These are phyloP conservation scores for Spongiforma sp. DNA, from an alignment of 1,284 basidiomycete genomes.

Conservation along the genomic window DNA sequence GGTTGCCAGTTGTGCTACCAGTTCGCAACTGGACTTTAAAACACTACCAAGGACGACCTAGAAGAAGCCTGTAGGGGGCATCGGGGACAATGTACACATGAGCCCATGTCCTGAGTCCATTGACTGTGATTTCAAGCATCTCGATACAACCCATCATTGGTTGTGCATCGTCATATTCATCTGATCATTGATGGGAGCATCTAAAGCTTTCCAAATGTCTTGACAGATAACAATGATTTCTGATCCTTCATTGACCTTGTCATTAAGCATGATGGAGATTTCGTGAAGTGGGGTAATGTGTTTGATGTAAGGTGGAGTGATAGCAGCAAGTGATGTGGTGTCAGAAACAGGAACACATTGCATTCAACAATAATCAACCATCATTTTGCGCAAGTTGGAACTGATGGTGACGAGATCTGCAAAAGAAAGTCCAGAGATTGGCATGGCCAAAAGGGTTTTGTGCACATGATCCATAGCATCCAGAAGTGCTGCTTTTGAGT, in stretches of 20 bases:
- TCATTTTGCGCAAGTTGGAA: conserved; percentile 12
- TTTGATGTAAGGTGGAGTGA: background rate
- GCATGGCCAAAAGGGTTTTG: conserved; percentile 6
- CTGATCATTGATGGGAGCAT: background rate
- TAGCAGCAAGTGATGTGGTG: background rate
- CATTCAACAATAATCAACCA: conserved; percentile 14
- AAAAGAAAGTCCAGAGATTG: conserved; percentile 13
- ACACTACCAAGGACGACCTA: conserved; percentile 22
- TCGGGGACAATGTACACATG: conserved; percentile 27
- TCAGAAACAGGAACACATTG: background rate
- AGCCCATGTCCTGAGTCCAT: conserved; percentile 20
- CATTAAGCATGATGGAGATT: conserved; percentile 2
- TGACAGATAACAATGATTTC: conserved; percentile 10
- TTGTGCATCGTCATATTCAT: conserved; percentile 20
- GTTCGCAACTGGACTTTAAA: no score
- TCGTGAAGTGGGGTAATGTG: conserved; percentile 2
- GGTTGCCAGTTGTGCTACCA: no score
- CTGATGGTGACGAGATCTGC: conserved; percentile 21
- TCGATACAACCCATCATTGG: conserved; percentile 11
- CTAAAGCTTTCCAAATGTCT: background rate
- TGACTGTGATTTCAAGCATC: conserved; percentile 19
- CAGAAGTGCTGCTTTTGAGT: conserved; percentile 6
- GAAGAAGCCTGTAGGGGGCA: conserved; percentile 20
- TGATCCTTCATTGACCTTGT: conserved; percentile 6
- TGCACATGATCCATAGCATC: background rate